These are phyloP conservation scores for Lophium mytilinum DNA, from an alignment of 495 filamentous ascomycete species.

Conservation along the genomic window DNA sequence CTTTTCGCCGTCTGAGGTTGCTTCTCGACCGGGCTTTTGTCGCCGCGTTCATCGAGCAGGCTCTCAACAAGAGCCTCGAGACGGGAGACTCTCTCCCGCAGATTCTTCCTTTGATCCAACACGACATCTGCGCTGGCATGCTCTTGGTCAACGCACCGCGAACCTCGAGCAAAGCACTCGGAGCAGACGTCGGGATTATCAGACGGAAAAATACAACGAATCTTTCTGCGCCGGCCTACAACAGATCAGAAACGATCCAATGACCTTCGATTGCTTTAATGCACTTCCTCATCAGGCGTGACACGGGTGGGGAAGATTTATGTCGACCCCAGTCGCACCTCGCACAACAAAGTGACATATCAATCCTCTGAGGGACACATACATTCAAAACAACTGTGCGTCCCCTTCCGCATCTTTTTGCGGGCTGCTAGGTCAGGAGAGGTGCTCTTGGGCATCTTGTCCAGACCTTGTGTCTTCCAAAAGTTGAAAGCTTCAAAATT, in stretches of 20 bases:
- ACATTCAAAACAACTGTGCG: slow-evolving; percentile 33
- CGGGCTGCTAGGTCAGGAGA: slow-evolving; percentile 9
- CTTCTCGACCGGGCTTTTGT: slow-evolving; percentile 9
- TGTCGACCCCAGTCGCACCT: too few species aligned
- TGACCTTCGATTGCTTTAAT: background rate
- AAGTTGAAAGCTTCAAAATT: background rate
- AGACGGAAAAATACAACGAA: slow-evolving; percentile 27
- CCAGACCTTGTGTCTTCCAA: background rate
- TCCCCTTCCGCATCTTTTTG: slow-evolving; percentile 32
- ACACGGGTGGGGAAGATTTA: too few species aligned
- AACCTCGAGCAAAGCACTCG: slow-evolving; percentile 31
- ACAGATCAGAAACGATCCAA: background rate
- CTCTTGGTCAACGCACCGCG: slow-evolving; percentile 30
- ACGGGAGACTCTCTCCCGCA: slow-evolving; percentile 29
- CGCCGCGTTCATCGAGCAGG: slow-evolving; percentile 22
- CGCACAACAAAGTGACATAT: too few species aligned
- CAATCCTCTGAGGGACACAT: slow-evolving; percentile 5
- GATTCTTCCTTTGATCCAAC: slow-evolving; percentile 31
- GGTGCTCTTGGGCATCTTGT: slow-evolving; percentile 19
- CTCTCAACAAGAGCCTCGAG: slow-evolving; percentile 29
- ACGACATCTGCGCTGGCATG: slow-evolving; percentile 25
- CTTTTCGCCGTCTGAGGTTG: slow-evolving; percentile 15
- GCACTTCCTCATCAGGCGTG: too few species aligned
- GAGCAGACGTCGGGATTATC: slow-evolving; percentile 29
- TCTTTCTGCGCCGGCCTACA: slow-evolving; percentile 28